Conservation (phyloP, 106 monocot genomes). For the Xerophyta viscosa region DNA sequence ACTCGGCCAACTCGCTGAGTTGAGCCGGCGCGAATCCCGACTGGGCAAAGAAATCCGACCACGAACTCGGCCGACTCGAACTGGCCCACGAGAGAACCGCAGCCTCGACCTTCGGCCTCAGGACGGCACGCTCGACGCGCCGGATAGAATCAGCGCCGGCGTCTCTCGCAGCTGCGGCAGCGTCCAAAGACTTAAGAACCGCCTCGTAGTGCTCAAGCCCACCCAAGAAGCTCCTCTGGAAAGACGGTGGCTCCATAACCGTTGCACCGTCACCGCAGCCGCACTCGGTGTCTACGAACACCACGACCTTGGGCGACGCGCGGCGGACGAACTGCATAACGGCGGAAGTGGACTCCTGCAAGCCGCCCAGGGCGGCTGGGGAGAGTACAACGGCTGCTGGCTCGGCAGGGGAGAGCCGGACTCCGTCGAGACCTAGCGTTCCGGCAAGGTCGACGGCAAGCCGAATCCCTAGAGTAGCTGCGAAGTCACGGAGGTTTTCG, state of each 20-base stretch:
- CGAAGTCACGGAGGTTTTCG: constrained; percentile 73
- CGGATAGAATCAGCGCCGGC: constrained; percentile 22
- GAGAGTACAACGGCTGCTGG: constrained; percentile 38
- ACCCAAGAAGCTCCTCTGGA: constrained; percentile 23
- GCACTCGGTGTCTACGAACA: constrained; percentile 42
- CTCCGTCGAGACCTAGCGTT: constrained; percentile 16
- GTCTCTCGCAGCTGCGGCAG: constrained; percentile 19
- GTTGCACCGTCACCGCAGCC: neutral
- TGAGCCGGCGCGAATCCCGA: constrained; percentile 26
- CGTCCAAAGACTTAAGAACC: constrained; percentile 37
- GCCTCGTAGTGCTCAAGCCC: constrained; percentile 42
- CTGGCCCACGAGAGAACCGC: constrained; percentile 17
- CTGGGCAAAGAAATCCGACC: constrained; percentile 29
- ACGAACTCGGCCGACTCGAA: constrained; percentile 7
- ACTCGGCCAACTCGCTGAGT: constrained; percentile 58
- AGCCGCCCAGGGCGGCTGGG: constrained; percentile 22
- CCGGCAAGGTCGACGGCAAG: constrained; percentile 38
- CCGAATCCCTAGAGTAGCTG: constrained; percentile 33
- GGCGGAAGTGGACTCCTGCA: constrained; percentile 16
- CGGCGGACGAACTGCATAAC: constrained; percentile 39
- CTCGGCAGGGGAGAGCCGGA: constrained; percentile 35
- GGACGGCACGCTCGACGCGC: constrained; percentile 27
- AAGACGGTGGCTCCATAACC: constrained; percentile 5
- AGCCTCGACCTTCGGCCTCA: constrained; percentile 28
- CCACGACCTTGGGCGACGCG: constrained; percentile 25